Conservation (phyloP, 2,329 filamentous ascomycete species). For the Ophiostoma ulmi region DNA sequence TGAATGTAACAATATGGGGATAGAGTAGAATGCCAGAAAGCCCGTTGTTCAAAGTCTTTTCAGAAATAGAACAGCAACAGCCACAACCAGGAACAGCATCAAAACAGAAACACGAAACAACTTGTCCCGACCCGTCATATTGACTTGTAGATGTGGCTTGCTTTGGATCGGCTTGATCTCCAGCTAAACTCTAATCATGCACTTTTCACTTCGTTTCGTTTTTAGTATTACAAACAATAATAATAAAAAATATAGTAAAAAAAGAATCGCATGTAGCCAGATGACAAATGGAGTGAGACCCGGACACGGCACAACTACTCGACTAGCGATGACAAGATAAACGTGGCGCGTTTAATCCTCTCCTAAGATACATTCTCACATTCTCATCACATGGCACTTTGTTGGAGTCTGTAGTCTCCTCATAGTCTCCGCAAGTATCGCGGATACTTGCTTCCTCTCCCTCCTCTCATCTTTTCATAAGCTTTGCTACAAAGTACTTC, state of each 20-base stretch:
- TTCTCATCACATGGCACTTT: background rate
- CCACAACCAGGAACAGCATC: background rate
- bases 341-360: background rate
- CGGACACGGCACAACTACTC: conserved; percentile 7
- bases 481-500: background rate
- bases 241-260: background rate
- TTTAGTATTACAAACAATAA: background rate
- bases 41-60: background rate
- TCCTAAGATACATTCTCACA: background rate
- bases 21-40: background rate
- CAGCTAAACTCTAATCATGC: background rate
- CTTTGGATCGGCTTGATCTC: conserved; percentile 4
- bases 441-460: conserved; percentile 4
- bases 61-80: background rate
- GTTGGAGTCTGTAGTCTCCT: background rate
- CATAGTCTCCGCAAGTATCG: background rate
- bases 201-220: background rate
- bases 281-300: conserved; percentile 7
- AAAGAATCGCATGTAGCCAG: background rate
- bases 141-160: conserved; percentile 1
- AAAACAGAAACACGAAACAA: background rate
- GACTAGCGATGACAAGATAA: background rate
- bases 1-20: background rate
- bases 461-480: background rate
- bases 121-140: background rate